Evolutionary conservation across 2,329 filamentous ascomycete genomes (phyloP), one percentile per base, ranked within the genome.

Genomic region (Pyrenochaeta sp.): DNA sequence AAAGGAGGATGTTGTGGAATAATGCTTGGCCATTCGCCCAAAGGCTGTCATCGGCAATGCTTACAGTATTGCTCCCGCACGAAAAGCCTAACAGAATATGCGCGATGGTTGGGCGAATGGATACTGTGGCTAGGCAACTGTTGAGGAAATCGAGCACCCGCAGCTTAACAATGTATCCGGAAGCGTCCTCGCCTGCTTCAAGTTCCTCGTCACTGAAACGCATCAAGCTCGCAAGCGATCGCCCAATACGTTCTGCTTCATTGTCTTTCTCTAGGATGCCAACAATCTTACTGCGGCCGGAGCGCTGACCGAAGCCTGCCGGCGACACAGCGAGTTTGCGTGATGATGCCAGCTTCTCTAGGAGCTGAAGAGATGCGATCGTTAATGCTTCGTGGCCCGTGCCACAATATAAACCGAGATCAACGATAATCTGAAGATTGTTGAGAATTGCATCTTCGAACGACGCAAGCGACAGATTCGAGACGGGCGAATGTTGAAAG

Each of bases 361-460:
- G 75, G 3, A 99, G 79, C 50, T 87, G 85, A 44, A 99, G 77
- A 27, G 91, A 93, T 10, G 85, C 85, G 48, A 96, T 78, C 0
- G 90, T 90, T 39, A 99, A 77, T 10, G 88, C 83, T 23, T 90
- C 82, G 60, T 96, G 89, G 0, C 88, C 89, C 41, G 92, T 86
- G 10, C 90, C 89, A 58, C 91, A 93, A 68, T 94, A 96, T 21
- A 89, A 82, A 20, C 92, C 92, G 17, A 99, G 77, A 55, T 94
- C 87, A 3, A 91, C 86, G 27, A 97, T 82, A 6, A 96, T 76
- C 28, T 82, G 79, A 19, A 99, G 76, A 59, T 94, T 87, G 44
- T 87, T 90, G 26, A 96, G 79, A 14, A 99, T 78, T 6, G 90
- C 91, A 63, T 99, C 95, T 66, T 97, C 93, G 60, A 99, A 93